Evolutionary conservation across 2,329 filamentous ascomycete species (phyloP), one percentile per base, ranked within the genome.

Genomic region (Fusarium sp.): DNA sequence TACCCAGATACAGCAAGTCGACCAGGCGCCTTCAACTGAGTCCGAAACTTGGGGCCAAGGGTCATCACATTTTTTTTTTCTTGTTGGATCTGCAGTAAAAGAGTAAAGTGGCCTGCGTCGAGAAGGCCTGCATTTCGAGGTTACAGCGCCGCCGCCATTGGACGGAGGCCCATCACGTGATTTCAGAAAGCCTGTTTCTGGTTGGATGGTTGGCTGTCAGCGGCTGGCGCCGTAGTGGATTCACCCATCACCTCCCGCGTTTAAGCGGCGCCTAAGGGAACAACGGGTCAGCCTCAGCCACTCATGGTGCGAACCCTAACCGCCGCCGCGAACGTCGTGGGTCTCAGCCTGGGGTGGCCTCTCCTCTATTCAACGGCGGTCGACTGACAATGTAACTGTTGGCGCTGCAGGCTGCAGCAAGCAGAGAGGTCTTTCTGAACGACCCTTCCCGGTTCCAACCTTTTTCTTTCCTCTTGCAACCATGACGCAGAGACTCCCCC

Each of bases 291-390:
- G 66, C 72, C 50, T 43, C 66, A 73, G 72, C 76, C 76, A 78
- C 63, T 78, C 75, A 78, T 62, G 37, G 65, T 65, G 65, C 69
- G 47, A 66, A 47, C 62, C 70, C 66, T 77, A 78, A 72, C 75
- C 76, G 76, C 76, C 66, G 72, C 57, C 61, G 58, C 72, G 63
- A 75, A 73, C 73, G 66, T 70, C 66, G 61, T 71, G 69, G 70
- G 66, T 72, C 60, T 67, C 65, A 64, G 50, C 38, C 14, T 47
- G 40, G 38, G 38, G 43, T 25, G 22, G 56, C 54, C 37, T 14
- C 45, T 40, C 32, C 65, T 52, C 35, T 9, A 25, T 63, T 63
- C 59, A 75, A 75, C 47, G 47, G 47, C 47, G 47, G 47, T 52
- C 27, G 47, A 52, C 47, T 32, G 47, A 52, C 47, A 43, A 20